Evolutionary conservation across 371 early-diverging fungal genomes (phyloP).

Genomic region (Mortierella sp.): DNA sequence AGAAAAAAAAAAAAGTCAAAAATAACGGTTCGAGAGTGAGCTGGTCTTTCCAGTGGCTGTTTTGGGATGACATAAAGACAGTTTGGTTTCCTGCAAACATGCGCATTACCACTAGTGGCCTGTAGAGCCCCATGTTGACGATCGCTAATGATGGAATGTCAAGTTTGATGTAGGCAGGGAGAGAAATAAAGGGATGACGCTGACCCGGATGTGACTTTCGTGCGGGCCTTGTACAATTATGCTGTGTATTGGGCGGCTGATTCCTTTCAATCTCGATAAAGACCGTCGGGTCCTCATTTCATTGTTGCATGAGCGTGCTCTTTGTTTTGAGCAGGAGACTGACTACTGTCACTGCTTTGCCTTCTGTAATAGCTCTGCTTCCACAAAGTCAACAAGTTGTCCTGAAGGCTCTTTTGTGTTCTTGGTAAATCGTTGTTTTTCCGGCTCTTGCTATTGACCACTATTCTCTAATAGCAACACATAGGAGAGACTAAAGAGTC

Average conservation of each 20-base stretch:
- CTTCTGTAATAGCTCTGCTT: too few species aligned
- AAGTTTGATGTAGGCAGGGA: background rate
- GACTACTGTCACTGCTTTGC: too few species aligned
- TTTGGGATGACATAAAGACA: background rate
- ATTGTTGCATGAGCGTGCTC: too few species aligned
- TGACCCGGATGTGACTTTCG: conserved; percentile 28
- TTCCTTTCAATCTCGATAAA: too few species aligned
- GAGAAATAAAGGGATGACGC: background rate
- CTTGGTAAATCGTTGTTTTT: too few species aligned
- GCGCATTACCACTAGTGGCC: conserved; percentile 41
- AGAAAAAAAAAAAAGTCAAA: background rate
- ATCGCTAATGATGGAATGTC: background rate
- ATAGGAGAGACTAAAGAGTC: too few species aligned
- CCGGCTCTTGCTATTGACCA: too few species aligned
- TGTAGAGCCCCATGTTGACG: conserved; percentile 29
- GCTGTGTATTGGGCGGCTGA: conserved; percentile 10
- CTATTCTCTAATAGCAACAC: too few species aligned
- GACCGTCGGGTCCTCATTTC: too few species aligned
- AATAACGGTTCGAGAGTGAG: background rate
- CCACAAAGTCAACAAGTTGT: too few species aligned
- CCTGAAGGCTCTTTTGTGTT: too few species aligned
- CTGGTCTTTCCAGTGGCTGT: background rate
- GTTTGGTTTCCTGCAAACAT: background rate
- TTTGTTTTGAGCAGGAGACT: too few species aligned
- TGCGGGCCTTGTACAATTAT: conserved; percentile 46